phyloP scores from a whole-genome alignment of 2,329 filamentous ascomycete species.

The Venturia asperata region DNA sequence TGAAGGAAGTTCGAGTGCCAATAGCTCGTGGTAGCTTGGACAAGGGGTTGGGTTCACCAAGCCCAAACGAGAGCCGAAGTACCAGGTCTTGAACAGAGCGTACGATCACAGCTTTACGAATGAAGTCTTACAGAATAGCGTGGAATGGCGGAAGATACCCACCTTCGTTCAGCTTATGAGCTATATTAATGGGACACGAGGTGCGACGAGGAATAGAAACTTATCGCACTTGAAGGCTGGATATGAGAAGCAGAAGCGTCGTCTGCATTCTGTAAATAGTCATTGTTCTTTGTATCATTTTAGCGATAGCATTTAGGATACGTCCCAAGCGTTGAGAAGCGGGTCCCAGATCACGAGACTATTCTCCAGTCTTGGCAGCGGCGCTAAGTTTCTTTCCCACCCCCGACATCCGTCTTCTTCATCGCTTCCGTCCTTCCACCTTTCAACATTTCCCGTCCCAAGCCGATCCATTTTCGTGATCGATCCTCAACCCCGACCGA shows the following conservation, averaged over 20 bases:
- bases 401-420: no score
- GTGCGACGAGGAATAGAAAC: not conserved
- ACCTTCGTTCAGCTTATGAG: constrained; percentile 1
- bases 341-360: no score
- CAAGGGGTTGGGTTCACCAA: not conserved
- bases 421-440: no score
- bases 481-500: no score
- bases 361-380: no score
- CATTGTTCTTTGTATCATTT: not conserved
- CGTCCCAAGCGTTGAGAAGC: not conserved
- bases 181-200: not conserved
- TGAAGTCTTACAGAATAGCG: not conserved
- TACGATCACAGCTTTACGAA: not conserved
- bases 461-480: no score
- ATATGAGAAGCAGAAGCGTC: not conserved
- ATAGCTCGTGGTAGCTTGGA: constrained; percentile 13
- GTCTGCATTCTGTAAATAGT: not conserved
- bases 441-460: no score
- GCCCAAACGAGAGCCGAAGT: not conserved
- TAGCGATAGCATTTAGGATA: not conserved
- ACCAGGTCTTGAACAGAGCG: not conserved
- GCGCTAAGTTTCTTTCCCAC: no score
- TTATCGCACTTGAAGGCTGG: not conserved
- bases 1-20: constrained; percentile 10
- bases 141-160: not conserved